Conservation (phyloP, 495 filamentous ascomycete genomes). For the Trichodelitschia bisporula region DNA sequence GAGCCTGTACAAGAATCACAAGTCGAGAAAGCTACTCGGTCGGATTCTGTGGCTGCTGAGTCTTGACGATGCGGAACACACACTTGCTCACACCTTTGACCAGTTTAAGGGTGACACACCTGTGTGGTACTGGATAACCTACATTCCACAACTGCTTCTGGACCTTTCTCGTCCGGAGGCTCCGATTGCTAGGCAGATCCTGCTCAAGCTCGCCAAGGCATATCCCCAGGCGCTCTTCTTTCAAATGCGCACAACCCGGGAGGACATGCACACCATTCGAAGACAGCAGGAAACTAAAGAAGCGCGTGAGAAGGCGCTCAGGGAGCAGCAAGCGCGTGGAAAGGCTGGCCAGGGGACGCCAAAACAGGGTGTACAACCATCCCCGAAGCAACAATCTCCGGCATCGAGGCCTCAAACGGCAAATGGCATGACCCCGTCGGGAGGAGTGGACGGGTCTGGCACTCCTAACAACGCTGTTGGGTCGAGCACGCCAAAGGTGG, state of each 20-base stretch:
- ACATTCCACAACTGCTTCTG: constrained; percentile 83
- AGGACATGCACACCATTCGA: constrained; percentile 83
- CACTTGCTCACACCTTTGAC: constrained; percentile 59
- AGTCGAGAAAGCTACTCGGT: constrained; percentile 86
- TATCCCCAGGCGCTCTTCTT: constrained; percentile 92
- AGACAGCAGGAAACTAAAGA: constrained; percentile 65
- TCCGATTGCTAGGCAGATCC: constrained; percentile 51
- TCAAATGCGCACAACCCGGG: constrained; percentile 73
- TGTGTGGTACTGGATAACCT: constrained; percentile 99
- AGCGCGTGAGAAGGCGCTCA: constrained; percentile 27
- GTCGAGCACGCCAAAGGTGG: constrained; percentile 6
- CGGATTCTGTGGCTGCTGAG: constrained; percentile 91
- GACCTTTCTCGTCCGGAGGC: constrained; percentile 79
- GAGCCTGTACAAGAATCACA: constrained; percentile 84
- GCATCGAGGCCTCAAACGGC: constrained; percentile 14
- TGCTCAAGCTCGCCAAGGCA: constrained; percentile 80
- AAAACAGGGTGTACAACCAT: constrained; percentile 21
- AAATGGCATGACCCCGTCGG: constrained; percentile 21
- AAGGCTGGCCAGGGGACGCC: neutral
- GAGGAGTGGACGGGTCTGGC: constrained; percentile 19
- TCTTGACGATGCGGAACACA: constrained; percentile 66
- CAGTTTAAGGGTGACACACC: constrained; percentile 89
- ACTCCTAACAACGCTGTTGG: constrained; percentile 10
- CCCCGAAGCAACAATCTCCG: constrained; percentile 18
- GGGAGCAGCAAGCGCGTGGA: neutral